Evolutionary conservation across 2,329 filamentous ascomycete species (phyloP).

Genomic region (Penicillium concentricum): DNA sequence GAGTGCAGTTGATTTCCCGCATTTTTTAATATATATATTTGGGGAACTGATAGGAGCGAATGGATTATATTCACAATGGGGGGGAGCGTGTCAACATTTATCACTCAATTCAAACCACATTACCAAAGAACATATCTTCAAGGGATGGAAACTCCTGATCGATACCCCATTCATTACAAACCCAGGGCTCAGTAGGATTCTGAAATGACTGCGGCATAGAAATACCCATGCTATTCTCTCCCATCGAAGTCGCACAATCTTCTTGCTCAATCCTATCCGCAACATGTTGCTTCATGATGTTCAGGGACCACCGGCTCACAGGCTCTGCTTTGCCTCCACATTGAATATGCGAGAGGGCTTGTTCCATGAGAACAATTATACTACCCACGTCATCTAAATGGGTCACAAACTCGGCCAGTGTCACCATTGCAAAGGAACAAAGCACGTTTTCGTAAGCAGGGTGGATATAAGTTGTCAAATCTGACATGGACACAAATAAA

Average conservation of each 20-base stretch:
- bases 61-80: background rate
- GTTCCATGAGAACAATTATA: background rate
- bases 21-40: background rate
- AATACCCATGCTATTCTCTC: background rate
- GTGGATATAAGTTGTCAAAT: background rate
- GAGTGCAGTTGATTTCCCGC: background rate
- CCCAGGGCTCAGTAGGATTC: conserved; percentile 1
- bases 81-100: background rate
- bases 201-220: background rate
- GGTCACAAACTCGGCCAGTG: background rate
- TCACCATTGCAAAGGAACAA: background rate
- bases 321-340: conserved; percentile 17
- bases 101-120: conserved; percentile 1
- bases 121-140: conserved; percentile 18
- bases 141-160: conserved; percentile 18
- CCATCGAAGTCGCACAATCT: background rate
- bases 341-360: conserved; percentile 16
- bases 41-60: background rate
- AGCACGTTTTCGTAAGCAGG: background rate
- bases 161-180: conserved; percentile 5
- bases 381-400: background rate
- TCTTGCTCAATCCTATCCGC: background rate
- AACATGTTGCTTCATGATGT: conserved; percentile 15
- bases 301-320: conserved; percentile 17
- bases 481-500: background rate